These are phyloP conservation scores for Alisma plantagoaquatica DNA, from an alignment of 106 monocot genomes.

Conservation along the genomic window DNA sequence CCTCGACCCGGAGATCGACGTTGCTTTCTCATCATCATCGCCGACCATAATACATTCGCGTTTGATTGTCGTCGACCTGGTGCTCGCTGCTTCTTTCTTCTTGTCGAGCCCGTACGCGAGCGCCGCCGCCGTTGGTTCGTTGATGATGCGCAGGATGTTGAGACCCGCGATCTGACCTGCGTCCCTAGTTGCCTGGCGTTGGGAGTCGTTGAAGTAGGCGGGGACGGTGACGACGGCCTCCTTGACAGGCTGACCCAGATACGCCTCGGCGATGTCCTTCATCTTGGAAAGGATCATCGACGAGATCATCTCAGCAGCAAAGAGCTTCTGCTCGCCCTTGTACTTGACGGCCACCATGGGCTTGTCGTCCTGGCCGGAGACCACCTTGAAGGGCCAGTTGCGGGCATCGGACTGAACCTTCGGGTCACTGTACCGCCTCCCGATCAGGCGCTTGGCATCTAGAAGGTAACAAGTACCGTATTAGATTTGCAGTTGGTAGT, in stretches of 20 bases:
- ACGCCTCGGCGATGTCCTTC: background rate
- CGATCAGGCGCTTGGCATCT: slow-evolving; percentile 3
- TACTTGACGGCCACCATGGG: background rate
- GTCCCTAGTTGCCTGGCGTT: slow-evolving; percentile 19
- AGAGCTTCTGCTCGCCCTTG: slow-evolving; percentile 2
- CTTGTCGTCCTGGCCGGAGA: background rate
- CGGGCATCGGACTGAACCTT: background rate
- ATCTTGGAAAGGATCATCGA: background rate
- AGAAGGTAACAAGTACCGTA: no score
- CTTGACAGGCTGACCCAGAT: slow-evolving; percentile 4
- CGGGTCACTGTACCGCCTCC: background rate
- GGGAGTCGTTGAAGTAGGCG: slow-evolving; percentile 23
- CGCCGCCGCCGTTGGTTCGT: slow-evolving; percentile 16
- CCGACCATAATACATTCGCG: no score
- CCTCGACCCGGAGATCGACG: no score
- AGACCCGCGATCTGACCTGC: slow-evolving; percentile 18
- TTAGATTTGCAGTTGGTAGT: no score
- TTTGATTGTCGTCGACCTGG: no score
- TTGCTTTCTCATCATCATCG: slow-evolving; percentile 7
- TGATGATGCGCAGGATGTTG: slow-evolving; percentile 11
- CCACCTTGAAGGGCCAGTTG: slow-evolving; percentile 1
- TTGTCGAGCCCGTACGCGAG: slow-evolving; percentile 16
- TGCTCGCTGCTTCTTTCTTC: background rate
- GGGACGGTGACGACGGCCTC: slow-evolving; percentile 19
- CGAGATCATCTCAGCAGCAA: background rate